Evolutionary conservation across 192 early-diverging fungal species (phyloP).

Genomic region (Gonapodya sp.): DNA sequence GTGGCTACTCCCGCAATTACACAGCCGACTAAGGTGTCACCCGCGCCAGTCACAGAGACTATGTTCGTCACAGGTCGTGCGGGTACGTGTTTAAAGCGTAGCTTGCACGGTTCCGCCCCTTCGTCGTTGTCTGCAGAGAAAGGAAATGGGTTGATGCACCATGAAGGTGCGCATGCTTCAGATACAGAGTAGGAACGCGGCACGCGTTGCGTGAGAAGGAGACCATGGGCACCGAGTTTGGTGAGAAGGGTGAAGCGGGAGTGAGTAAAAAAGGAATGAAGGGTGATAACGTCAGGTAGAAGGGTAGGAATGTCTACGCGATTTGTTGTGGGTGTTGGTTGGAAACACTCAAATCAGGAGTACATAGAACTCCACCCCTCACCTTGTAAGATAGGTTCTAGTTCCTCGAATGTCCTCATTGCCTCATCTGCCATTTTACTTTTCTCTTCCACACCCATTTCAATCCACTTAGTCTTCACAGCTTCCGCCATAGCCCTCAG

Average conservation of each 20-base stretch:
- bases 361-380: not conserved
- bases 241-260: not conserved
- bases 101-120: not conserved
- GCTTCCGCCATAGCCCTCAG: not conserved
- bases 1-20: conserved; percentile 13
- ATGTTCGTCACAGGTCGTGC: not conserved
- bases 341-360: not conserved
- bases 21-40: conserved; percentile 17
- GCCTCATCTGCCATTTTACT: not conserved
- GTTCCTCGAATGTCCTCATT: not conserved
- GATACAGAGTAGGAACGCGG: conserved; percentile 11
- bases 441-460: not conserved
- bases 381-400: not conserved
- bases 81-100: not conserved
- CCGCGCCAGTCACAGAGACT: conserved; percentile 19
- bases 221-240: not conserved
- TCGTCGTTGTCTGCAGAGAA: conserved; percentile 3
- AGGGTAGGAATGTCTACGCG: conserved; percentile 3
- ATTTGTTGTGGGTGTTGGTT: not conserved
- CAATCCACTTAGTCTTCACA: conserved; percentile 3
- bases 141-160: not conserved
- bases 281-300: not conserved
- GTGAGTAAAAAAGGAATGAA: not conserved
- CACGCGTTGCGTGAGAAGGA: not conserved
- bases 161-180: not conserved